A percentile compares a stretch with the other conserved stretches of the same genome.
Evolutionary conservation across 1,139 yeast genomes (phyloP).

Genomic region (Spencermartinsiella ligniputridi): DNA sequence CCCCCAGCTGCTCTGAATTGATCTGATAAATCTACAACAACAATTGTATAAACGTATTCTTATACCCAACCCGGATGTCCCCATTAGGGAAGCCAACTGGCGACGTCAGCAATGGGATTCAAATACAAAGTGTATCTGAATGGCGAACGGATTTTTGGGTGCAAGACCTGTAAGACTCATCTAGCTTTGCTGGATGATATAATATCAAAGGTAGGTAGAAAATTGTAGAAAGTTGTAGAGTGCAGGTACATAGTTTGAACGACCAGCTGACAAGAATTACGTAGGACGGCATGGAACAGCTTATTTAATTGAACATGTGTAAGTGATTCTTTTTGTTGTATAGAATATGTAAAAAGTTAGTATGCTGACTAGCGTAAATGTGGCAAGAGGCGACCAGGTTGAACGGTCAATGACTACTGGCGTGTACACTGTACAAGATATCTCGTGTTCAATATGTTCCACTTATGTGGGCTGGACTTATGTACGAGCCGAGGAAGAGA

Average conservation of each 20-base stretch:
- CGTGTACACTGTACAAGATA: constrained; percentile 55
- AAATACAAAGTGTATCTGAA: constrained; percentile 32
- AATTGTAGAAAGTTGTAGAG: too few species aligned
- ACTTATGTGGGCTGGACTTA: constrained; percentile 74
- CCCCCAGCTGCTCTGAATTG: too few species aligned
- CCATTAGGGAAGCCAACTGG: too few species aligned
- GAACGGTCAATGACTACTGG: constrained; percentile 66
- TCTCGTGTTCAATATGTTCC: constrained; percentile 64
- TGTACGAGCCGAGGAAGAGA: constrained; percentile 49
- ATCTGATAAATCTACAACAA: too few species aligned
- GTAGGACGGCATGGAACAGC: not conserved
- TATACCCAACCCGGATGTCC: too few species aligned
- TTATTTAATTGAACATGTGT: not conserved
- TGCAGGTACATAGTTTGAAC: too few species aligned
- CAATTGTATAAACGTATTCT: too few species aligned
- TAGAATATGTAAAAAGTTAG: not conserved
- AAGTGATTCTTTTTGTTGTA: not conserved
- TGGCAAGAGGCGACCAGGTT: constrained; percentile 31
- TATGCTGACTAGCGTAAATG: constrained; percentile 32
- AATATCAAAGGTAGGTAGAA: constrained; percentile 33
- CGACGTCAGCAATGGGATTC: constrained; percentile 37
- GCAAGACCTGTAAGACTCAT: constrained; percentile 38
- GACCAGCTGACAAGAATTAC: not conserved
- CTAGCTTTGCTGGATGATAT: constrained; percentile 34
- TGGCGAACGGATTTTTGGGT: constrained; percentile 34